phyloP scores from a whole-genome alignment of 805 yeast species.

The Hemisphaericaspora nanyangensis region DNA sequence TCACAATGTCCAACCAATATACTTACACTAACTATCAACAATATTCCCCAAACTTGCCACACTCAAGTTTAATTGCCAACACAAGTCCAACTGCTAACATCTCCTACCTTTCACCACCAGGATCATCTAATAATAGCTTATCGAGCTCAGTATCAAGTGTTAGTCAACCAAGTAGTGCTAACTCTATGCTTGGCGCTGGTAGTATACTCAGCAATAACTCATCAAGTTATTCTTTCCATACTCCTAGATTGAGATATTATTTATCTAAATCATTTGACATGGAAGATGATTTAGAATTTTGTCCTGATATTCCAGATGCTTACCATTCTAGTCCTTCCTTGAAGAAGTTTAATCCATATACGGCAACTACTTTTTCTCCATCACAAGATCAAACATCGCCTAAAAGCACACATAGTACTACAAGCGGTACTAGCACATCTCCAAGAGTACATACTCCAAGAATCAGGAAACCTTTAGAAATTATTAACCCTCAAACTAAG shows the following conservation, averaged over 20 bases:
- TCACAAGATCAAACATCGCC: constrained; percentile 25
- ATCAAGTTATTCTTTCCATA: constrained; percentile 36
- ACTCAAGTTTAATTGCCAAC: constrained; percentile 10
- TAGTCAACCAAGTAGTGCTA: constrained; percentile 6
- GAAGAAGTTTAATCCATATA: constrained; percentile 64
- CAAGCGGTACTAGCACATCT: constrained; percentile 16
- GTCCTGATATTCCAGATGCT: constrained; percentile 52
- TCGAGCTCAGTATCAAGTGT: constrained; percentile 4
- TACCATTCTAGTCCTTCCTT: constrained; percentile 25
- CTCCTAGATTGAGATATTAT: constrained; percentile 52
- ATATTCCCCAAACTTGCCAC: constrained; percentile 27
- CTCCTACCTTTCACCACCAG: constrained; percentile 20
- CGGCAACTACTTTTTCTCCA: constrained; percentile 62
- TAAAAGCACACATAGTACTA: constrained; percentile 7
- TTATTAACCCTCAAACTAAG: constrained; percentile 60
- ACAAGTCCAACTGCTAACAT: constrained; percentile 13
- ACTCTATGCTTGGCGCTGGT: constrained; percentile 1
- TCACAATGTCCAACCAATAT: constrained; percentile 33
- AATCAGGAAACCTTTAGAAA: constrained; percentile 56
- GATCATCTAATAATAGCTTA: constrained; percentile 13
- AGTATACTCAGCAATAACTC: background rate
- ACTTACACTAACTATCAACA: constrained; percentile 30
- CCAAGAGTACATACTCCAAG: constrained; percentile 56
- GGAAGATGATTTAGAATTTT: constrained; percentile 62
- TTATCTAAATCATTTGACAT: constrained; percentile 57